These are phyloP conservation scores for Talaromyces stipitatus DNA, from an alignment of 495 filamentous ascomycete genomes.

Conservation along the genomic window DNA sequence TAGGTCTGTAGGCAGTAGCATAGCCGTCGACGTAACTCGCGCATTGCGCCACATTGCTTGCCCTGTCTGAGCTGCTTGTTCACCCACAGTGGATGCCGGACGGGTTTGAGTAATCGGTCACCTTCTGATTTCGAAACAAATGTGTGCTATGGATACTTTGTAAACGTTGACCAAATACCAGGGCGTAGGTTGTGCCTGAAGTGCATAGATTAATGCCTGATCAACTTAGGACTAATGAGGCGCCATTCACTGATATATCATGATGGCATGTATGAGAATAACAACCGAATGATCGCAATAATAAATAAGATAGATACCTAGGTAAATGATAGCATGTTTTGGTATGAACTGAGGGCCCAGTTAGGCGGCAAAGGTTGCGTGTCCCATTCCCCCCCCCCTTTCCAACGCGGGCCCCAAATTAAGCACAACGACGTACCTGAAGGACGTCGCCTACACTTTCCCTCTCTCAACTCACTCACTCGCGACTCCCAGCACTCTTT, in stretches of 20 bases:
- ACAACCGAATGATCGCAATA: no score
- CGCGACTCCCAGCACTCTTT: not conserved
- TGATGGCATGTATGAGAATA: not conserved
- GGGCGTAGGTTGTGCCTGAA: no score
- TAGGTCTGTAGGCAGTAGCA: not conserved
- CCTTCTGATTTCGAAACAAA: no score
- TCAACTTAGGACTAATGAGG: no score
- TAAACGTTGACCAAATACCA: no score
- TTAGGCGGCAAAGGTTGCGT: constrained; percentile 1
- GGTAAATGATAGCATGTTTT: not conserved
- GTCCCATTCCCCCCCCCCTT: not conserved
- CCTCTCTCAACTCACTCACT: not conserved
- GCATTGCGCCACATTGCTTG: not conserved
- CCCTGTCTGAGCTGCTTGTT: not conserved
- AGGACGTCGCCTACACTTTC: not conserved
- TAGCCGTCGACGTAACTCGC: not conserved
- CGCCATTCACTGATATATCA: no score
- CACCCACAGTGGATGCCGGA: not conserved
- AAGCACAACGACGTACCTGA: not conserved
- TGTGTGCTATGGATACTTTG: no score
- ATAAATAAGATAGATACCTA: not conserved
- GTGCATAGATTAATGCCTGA: no score
- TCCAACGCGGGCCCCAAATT: not conserved
- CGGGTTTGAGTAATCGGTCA: no score
- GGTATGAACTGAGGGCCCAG: not conserved